Evolutionary conservation across 2,329 filamentous ascomycete genomes (phyloP).

Genomic region (Dactylellina parvicollis): DNA sequence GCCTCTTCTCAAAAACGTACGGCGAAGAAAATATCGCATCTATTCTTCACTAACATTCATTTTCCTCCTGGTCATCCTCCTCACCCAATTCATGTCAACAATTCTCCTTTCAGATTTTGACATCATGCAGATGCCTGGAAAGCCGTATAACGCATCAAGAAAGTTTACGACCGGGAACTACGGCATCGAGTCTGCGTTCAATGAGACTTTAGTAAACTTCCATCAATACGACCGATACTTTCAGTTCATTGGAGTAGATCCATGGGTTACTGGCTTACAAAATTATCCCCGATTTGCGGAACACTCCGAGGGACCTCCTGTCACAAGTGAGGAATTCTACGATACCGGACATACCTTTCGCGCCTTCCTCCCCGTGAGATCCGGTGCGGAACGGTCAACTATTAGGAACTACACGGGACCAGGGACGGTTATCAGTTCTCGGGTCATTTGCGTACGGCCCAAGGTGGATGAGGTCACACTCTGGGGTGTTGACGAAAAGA

Average conservation of each 20-base stretch:
- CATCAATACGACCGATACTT: no score
- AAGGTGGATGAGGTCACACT: no score
- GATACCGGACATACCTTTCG: slow-evolving; percentile 8
- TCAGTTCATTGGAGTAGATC: no score
- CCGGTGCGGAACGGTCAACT: background rate
- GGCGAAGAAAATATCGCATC: background rate
- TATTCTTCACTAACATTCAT: background rate
- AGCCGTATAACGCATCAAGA: background rate
- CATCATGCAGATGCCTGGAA: background rate
- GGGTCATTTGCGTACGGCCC: slow-evolving; percentile 5
- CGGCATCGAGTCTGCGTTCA: background rate
- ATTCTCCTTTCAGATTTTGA: slow-evolving; percentile 1
- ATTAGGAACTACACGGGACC: background rate
- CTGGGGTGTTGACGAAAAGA: no score
- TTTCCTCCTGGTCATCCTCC: background rate
- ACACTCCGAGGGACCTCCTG: background rate
- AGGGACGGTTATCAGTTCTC: background rate
- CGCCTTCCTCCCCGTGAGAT: background rate
- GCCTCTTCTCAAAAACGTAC: no score
- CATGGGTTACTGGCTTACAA: no score
- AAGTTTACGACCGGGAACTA: no score
- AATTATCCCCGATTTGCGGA: slow-evolving; percentile 4
- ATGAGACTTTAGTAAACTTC: background rate
- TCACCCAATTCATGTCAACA: background rate
- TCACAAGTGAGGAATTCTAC: background rate